A percentile compares a stretch with the other conserved stretches of the same genome.
phyloP scores from a whole-genome alignment of 768 basidiomycete species.

The Sporobolomyces pararoseus region DNA sequence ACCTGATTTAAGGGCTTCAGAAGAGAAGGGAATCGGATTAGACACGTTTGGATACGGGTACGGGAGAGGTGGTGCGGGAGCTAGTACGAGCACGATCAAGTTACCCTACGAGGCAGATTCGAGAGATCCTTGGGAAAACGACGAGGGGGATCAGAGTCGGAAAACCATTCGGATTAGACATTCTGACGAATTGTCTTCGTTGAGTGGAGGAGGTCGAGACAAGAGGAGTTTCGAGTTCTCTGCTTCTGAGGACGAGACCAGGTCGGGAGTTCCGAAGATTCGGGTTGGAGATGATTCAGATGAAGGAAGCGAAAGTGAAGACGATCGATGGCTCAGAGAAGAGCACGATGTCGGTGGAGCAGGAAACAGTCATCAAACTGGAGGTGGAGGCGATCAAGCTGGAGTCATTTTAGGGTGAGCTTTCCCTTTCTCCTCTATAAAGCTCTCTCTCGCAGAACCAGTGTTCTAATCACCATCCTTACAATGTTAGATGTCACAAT shows the following conservation, averaged over 20 bases:
- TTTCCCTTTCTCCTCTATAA: slow-evolving; percentile 58
- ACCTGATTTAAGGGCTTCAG: too few species aligned
- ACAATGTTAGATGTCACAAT: slow-evolving; percentile 69
- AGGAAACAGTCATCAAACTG: too few species aligned
- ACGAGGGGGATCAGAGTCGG: neutral
- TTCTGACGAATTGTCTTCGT: neutral
- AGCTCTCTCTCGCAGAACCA: neutral
- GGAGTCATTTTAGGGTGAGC: slow-evolving; percentile 60
- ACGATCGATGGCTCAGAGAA: slow-evolving; percentile 45
- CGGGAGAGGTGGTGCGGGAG: neutral
- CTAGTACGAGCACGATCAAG: slow-evolving; percentile 24
- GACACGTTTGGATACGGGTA: neutral
- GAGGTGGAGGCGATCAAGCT: slow-evolving; percentile 61
- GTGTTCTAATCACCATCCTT: neutral
- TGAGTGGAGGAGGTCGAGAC: neutral
- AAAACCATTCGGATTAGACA: slow-evolving; percentile 8
- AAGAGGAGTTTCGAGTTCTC: neutral
- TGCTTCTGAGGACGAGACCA: neutral
- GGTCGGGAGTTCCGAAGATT: slow-evolving; percentile 23
- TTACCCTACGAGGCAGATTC: neutral
- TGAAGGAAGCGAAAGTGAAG: slow-evolving; percentile 42
- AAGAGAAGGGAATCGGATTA: neutral
- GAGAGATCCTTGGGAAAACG: neutral
- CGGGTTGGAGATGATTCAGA: slow-evolving; percentile 25
- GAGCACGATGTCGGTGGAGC: slow-evolving; percentile 32